These are phyloP conservation scores for Sphagnum contortum DNA, from an alignment of 225 moss, liverwort and hornwort species.

Conservation along the genomic window DNA sequence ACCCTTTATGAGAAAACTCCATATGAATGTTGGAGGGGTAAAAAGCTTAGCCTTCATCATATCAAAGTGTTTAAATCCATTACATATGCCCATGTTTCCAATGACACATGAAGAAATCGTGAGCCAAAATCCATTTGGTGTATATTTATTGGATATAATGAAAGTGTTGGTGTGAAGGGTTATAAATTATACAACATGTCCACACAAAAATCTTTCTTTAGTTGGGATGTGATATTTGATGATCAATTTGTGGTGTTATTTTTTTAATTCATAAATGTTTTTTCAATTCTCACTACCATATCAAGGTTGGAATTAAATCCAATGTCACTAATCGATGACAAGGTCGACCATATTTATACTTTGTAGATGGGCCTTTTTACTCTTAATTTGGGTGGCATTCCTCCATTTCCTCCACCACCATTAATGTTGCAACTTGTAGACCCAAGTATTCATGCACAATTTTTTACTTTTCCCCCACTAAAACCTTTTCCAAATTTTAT, in stretches of 20 bases:
- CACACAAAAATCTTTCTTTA: neutral
- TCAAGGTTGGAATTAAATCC: no score
- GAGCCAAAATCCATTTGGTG: neutral
- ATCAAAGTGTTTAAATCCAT: neutral
- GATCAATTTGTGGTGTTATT: neutral
- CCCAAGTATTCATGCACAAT: no score
- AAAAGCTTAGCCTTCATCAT: neutral
- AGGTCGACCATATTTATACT: no score
- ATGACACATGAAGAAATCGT: neutral
- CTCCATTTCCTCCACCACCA: no score
- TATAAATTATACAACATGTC: neutral
- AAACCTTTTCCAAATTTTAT: no score
- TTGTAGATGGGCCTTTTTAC: no score
- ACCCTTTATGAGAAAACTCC: neutral
- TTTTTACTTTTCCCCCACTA: no score
- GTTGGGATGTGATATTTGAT: conserved; percentile 1
- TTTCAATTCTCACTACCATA: no score
- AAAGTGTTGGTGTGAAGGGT: conserved; percentile 1
- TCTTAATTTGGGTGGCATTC: no score
- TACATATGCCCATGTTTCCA: neutral
- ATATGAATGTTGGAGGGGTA: neutral
- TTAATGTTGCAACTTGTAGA: no score
- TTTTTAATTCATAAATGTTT: no score
- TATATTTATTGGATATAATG: neutral
- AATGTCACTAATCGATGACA: no score